Percentiles rank a stretch among this genome's conserved stretches.
These are phyloP conservation scores for Podaxis mareebaensis DNA, from an alignment of 768 basidiomycete species.

Conservation along the genomic window DNA sequence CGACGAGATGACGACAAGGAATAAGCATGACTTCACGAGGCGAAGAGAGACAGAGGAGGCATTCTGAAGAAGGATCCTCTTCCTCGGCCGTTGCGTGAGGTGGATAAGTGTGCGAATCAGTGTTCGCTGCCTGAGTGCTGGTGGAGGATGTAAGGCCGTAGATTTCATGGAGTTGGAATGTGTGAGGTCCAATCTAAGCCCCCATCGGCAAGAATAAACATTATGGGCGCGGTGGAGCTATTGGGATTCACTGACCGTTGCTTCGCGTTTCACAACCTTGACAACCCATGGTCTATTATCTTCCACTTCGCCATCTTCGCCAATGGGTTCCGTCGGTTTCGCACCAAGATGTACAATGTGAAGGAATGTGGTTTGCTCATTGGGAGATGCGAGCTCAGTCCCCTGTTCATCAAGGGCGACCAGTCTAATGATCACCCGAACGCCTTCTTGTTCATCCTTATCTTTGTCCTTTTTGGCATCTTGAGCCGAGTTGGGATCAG, in stretches of 20 bases:
- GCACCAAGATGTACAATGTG: slow-evolving; percentile 75
- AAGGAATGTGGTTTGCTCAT: slow-evolving; percentile 89
- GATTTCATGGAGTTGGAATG: slow-evolving; percentile 95
- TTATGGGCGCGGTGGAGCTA: neutral
- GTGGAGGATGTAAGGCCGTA: slow-evolving; percentile 79
- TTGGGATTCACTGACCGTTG: slow-evolving; percentile 48
- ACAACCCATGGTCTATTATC: slow-evolving; percentile 86
- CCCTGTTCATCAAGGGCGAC: slow-evolving; percentile 81
- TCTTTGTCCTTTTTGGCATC: slow-evolving; percentile 44
- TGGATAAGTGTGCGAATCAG: slow-evolving; percentile 38
- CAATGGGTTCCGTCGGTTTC: slow-evolving; percentile 31
- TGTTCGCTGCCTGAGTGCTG: slow-evolving; percentile 33
- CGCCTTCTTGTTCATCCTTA: slow-evolving; percentile 61
- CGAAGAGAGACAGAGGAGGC: slow-evolving; percentile 86
- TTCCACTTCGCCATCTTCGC: slow-evolving; percentile 43
- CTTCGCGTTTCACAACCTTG: slow-evolving; percentile 90
- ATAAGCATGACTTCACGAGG: slow-evolving; percentile 91
- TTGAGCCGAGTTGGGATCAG: slow-evolving; percentile 42
- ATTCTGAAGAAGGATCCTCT: slow-evolving; percentile 82
- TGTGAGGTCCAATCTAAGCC: slow-evolving; percentile 81
- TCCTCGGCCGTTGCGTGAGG: slow-evolving; percentile 46
- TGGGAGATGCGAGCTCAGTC: slow-evolving; percentile 62
- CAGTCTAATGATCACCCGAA: slow-evolving; percentile 76
- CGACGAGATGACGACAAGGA: slow-evolving; percentile 92
- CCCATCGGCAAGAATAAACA: slow-evolving; percentile 23